Base-by-base conservation (phyloP, 148 eudicot genomes). In the Rhododendron williamsianum region DNA sequence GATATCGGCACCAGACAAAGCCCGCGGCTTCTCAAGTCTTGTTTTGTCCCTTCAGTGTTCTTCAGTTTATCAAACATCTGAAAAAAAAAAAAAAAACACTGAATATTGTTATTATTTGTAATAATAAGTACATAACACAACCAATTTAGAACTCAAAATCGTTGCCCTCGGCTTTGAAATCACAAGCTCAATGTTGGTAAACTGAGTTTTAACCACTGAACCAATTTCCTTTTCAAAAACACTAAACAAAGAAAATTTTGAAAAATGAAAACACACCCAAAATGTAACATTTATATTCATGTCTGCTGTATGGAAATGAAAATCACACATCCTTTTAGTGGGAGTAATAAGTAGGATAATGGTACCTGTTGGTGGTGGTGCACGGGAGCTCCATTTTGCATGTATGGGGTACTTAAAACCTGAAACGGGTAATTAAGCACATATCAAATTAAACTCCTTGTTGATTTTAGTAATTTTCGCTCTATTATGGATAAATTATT, bases 1-100 rank as follows among this genome's bases (percentile, higher is more conserved):
- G 99, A 91, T 78, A 95, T 86, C 4, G 99, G 98, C 56, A 95
- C 98, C 16, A 97, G 91, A 85, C 99, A 97, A 79, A 97, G 91
- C 54, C 99, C 99, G 51, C 94, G 90, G 81, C 93, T 91, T 86
- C 85, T 90, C 81, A 96, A 77, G 67, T 95, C 98, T 87, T 89
- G 86, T 51, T 86, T 86, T 15, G 54, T 25, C 51, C 54, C 90
- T 81, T 82, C 88, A 25, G 86, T 48, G 27, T 87, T 87, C 65
- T 85, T 89, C 23, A 82, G 16, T 21, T 81, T 87, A 8, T 90
- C 86, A 73, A 3, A 41, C 33, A 23, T 89, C 93, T 94, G 89
- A 33, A 71, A 10, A 73, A 58, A 71, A 9, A 4, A 0, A 5
- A 30, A 30, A 33, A 4, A 82, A 45, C 1, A 83, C 67, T 8